phyloP scores from a whole-genome alignment of 192 early-diverging fungal genomes.

The Entomortierella parvispora region DNA sequence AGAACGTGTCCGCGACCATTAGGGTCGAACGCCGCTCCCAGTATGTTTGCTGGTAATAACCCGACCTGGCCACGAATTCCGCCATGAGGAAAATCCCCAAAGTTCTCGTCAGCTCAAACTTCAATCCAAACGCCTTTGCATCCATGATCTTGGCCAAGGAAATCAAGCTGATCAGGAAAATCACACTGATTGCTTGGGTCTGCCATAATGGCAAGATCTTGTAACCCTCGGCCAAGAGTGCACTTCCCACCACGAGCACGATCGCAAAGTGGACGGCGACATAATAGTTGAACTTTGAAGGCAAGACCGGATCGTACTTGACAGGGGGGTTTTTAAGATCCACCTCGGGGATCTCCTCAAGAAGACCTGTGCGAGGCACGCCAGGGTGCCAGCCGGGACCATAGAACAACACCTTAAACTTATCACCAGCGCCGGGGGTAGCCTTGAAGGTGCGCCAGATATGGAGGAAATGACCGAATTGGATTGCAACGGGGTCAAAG shows the following conservation, averaged over 20 bases:
- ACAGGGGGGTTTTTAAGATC: conserved; percentile 53
- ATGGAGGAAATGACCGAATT: conserved; percentile 61
- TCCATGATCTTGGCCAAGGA: conserved; percentile 46
- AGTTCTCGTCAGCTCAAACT: conserved; percentile 32
- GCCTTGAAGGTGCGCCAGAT: conserved; percentile 54
- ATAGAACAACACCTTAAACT: conserved; percentile 62
- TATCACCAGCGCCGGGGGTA: conserved; percentile 54
- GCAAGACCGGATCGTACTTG: conserved; percentile 58
- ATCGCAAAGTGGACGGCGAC: conserved; percentile 51
- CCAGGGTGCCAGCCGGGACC: conserved; percentile 66
- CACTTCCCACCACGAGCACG: conserved; percentile 37
- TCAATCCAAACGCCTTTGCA: conserved; percentile 42
- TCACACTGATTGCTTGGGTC: conserved; percentile 27
- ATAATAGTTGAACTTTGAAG: conserved; percentile 55
- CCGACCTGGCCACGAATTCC: conserved; percentile 44
- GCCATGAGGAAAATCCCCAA: conserved; percentile 35
- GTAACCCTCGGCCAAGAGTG: conserved; percentile 37
- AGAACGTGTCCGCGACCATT: conserved; percentile 42
- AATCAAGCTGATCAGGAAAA: conserved; percentile 27
- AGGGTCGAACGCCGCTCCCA: conserved; percentile 44
- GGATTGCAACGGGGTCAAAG: conserved; percentile 66
- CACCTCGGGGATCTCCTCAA: conserved; percentile 56
- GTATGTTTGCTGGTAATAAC: conserved; percentile 39
- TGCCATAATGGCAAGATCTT: conserved; percentile 44
- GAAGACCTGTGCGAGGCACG: conserved; percentile 54